Conservation (phyloP, 2,329 filamentous ascomycete genomes). For the Tolypocladium tundrense region DNA sequence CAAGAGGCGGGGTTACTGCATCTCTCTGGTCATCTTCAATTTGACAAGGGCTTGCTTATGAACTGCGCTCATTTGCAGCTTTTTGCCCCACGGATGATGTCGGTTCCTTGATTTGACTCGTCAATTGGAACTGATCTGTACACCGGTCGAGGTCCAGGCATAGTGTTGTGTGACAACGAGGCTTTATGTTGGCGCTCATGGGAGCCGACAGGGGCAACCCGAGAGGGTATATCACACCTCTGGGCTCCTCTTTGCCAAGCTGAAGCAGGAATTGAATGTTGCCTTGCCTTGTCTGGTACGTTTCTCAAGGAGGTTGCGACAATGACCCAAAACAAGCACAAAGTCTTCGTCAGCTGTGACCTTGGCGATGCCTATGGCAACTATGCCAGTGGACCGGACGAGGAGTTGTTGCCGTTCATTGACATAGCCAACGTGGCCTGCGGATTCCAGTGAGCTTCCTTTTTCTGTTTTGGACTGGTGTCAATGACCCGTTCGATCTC, state of each 20-base stretch:
- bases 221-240: background rate
- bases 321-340: constrained; percentile 5
- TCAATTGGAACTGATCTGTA: background rate
- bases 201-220: background rate
- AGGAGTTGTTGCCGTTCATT: constrained; percentile 22
- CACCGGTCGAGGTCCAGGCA: background rate
- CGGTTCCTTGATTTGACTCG: background rate
- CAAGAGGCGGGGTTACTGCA: background rate
- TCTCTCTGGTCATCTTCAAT: background rate
- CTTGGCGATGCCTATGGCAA: constrained; percentile 37
- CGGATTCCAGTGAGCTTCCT: background rate
- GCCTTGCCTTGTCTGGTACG: background rate
- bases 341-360: constrained; percentile 29
- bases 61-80: background rate
- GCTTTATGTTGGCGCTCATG: background rate
- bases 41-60: background rate
- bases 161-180: background rate
- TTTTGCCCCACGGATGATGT: background rate
- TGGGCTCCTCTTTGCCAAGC: background rate
- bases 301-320: background rate
- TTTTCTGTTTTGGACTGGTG: constrained; percentile 25
- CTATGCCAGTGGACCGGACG: constrained; percentile 40
- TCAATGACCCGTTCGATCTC: constrained; percentile 16
- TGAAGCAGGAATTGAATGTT: background rate
- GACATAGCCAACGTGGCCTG: background rate